phyloP scores from a whole-genome alignment of 345 rosid genomes.

The Mallotus nudiflorus region DNA sequence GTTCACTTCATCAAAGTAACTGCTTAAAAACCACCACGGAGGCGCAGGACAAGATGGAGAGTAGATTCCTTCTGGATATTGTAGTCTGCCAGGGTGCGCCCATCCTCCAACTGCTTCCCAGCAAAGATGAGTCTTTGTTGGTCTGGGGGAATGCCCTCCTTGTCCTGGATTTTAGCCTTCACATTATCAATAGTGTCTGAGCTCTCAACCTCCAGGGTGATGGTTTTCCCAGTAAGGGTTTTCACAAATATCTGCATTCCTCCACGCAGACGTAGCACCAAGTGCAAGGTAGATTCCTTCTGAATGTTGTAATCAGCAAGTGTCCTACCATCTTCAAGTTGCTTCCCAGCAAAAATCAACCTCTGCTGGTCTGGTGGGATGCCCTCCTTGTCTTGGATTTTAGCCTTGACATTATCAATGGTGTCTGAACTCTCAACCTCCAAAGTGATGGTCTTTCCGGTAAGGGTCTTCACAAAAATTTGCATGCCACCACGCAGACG shows the following conservation, averaged over 20 bases:
- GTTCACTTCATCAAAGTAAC: background rate
- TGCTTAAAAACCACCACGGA: constrained; percentile 48
- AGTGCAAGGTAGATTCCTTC: constrained; percentile 45
- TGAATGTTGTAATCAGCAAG: constrained; percentile 49
- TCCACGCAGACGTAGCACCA: constrained; percentile 43
- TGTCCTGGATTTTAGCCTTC: constrained; percentile 52
- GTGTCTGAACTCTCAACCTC: too few relatives aligned
- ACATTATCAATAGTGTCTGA: constrained; percentile 51
- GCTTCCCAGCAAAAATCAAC: constrained; percentile 47
- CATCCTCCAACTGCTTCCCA: constrained; percentile 52
- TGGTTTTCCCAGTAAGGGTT: constrained; percentile 37
- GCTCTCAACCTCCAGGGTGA: constrained; percentile 36
- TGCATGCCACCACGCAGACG: too few relatives aligned
- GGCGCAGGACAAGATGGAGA: constrained; percentile 55
- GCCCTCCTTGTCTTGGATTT: constrained; percentile 50
- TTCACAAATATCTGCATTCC: constrained; percentile 49
- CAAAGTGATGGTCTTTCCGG: constrained; percentile 28
- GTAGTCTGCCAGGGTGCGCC: constrained; percentile 49
- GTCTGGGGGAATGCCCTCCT: constrained; percentile 52
- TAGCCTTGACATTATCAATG: background rate
- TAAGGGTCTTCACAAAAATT: too few relatives aligned
- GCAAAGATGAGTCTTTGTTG: constrained; percentile 54
- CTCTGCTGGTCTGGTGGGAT: constrained; percentile 51
- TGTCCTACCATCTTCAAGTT: constrained; percentile 46
- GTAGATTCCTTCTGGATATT: constrained; percentile 57